Conservation (phyloP, 306 rosid genomes). For the Abrus precatorius region DNA sequence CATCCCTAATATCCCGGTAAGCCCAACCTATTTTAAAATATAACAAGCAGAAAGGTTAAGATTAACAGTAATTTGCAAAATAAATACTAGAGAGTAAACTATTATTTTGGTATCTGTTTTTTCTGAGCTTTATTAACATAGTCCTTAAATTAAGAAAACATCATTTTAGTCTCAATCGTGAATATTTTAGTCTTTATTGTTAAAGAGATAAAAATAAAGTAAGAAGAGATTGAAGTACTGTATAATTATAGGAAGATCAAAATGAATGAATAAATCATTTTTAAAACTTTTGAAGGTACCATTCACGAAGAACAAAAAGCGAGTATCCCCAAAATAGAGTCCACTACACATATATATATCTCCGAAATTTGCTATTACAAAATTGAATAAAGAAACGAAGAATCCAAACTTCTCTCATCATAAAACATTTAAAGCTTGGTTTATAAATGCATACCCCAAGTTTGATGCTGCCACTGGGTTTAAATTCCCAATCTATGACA, state of each 20-base stretch:
- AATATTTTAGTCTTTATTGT: too few species aligned
- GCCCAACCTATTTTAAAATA: slow-evolving; percentile 54
- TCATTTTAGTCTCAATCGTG: too few species aligned
- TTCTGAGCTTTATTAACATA: too few species aligned
- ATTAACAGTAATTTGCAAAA: neutral
- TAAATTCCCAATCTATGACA: slow-evolving; percentile 71
- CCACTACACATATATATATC: neutral
- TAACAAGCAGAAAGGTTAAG: slow-evolving; percentile 5
- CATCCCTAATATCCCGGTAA: slow-evolving; percentile 56
- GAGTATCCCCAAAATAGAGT: neutral
- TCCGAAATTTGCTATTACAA: neutral
- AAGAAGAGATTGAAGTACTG: too few species aligned
- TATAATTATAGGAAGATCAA: too few species aligned
- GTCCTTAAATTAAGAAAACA: too few species aligned
- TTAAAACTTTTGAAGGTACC: too few species aligned
- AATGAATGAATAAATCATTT: too few species aligned
- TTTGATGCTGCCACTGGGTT: slow-evolving; percentile 69
- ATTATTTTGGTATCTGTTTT: too few species aligned
- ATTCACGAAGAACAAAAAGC: neutral
- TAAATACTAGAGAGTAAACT: too few species aligned
- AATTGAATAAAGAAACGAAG: neutral
- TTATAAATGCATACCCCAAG: slow-evolving; percentile 52
- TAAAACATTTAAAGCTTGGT: neutral
- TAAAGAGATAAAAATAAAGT: too few species aligned
- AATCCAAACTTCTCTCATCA: neutral